These are phyloP conservation scores for Brachypodium distachyon DNA, from an alignment of 202 grass and related monocot species.

Conservation along the genomic window DNA sequence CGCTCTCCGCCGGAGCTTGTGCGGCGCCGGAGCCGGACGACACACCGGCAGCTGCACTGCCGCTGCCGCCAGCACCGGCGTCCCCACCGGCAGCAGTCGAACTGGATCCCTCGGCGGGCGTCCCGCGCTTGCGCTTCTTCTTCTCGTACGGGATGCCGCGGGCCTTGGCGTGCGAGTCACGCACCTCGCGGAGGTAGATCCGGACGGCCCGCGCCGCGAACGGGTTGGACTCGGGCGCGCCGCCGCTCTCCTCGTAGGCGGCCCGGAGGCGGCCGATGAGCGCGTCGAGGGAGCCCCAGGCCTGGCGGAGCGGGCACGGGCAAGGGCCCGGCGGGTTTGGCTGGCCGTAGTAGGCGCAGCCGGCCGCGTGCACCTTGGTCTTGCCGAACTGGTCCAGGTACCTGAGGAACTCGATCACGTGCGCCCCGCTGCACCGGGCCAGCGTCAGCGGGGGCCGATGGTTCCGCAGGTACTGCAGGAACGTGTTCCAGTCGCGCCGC, in stretches of 20 bases:
- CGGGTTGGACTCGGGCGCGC: conserved; percentile 82
- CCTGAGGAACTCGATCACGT: conserved; percentile 93
- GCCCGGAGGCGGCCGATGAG: conserved; percentile 94
- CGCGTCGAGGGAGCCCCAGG: conserved; percentile 95
- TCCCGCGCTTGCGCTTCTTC: conserved; percentile 89
- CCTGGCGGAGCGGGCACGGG: conserved; percentile 79
- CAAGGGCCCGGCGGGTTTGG: conserved; percentile 70
- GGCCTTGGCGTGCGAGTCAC: conserved; percentile 88
- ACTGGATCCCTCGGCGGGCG: not conserved
- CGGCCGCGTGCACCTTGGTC: conserved; percentile 80
- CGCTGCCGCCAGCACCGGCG: not conserved
- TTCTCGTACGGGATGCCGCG: conserved; percentile 95
- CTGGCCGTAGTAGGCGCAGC: conserved; percentile 83
- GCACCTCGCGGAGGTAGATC: conserved; percentile 97
- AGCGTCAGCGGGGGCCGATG: conserved; percentile 94
- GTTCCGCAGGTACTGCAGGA: conserved; percentile 95
- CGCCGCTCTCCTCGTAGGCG: conserved; percentile 95
- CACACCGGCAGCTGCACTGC: not conserved
- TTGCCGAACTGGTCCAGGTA: conserved; percentile 99
- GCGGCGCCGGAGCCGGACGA: not conserved
- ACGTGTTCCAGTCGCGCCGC: conserved; percentile 96
- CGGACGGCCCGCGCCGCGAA: conserved; percentile 85
- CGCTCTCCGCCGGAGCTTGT: conserved; percentile 9
- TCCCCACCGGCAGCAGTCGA: conserved; percentile 8
- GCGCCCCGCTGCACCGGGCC: conserved; percentile 87